Base-by-base conservation (phyloP, 2,329 filamentous ascomycete genomes). In the Elsinoe perseae region DNA sequence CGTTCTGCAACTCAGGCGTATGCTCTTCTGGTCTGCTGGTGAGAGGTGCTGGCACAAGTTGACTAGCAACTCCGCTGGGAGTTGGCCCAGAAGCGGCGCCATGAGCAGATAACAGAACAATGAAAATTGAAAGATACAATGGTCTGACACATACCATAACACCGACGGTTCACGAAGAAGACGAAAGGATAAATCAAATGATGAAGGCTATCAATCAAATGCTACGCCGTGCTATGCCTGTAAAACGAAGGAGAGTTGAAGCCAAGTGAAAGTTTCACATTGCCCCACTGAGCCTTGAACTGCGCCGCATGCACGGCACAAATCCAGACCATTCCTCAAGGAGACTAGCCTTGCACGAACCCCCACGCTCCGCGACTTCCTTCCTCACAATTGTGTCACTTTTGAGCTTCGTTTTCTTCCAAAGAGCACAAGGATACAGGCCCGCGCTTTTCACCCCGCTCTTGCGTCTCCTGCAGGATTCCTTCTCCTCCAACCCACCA, bases 401-500 rank as follows among this genome's bases (percentile, higher is more conserved):
- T 14, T 16, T 38, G 16, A 28, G 44, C 44, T 28, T 16, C 44
- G 21, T 50, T 16, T 25, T 12, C 16, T 50, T 25, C 28, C 48
- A 52, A 18, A 16, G 30, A 9, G 18, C 48, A 52, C 28, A 36
- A 36, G 18, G 30, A 27, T 20, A 16, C 48, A 52, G 12, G 21
- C 30, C 20, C 28, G 18, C 28, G 7, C 18, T 52, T 52, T 36
- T 52, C 28, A 9, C 30, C 48, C 48, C 56, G 56, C 34, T 50
- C 56, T 46, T 59, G 61, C 54, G 61, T 21, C 23, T 57, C 54
- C 14, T 42, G 59, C 5, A 71, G 67, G 48, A 58, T 55, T 1
- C 58, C 56, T 18, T 70, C 61, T 2, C 72, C 73, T 59, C 70
- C 72, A 53, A 80, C 77, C 76, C 79, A 90, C 82, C 85, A 92